A percentile compares a stretch with the other conserved stretches of the same genome.
These are phyloP conservation scores for Dorcoceras hygrometricum DNA, from an alignment of 257 asterid genomes.

Conservation along the genomic window DNA sequence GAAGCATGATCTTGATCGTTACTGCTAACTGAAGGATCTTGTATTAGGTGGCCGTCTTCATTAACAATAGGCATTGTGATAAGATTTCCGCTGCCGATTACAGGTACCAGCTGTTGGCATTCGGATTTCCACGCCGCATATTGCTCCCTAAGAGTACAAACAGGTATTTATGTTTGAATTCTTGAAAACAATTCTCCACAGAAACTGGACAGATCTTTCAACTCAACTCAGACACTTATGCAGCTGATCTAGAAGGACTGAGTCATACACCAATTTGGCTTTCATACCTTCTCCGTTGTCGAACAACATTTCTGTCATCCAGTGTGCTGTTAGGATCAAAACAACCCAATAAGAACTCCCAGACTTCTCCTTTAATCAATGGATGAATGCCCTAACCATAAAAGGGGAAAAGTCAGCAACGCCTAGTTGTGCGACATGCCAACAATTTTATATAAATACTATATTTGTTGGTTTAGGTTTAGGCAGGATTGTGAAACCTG, in stretches of 20 bases:
- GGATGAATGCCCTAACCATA: slow-evolving; percentile 83
- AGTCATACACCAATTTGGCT: slow-evolving; percentile 14
- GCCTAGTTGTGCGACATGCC: slow-evolving; percentile 8
- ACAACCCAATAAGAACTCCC: slow-evolving; percentile 97
- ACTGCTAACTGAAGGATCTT: slow-evolving; percentile 32
- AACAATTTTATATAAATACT: slow-evolving; percentile 6
- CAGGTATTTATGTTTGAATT: not conserved
- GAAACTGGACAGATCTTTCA: not conserved
- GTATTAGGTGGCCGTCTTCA: slow-evolving; percentile 59
- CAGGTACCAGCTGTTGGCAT: slow-evolving; percentile 70
- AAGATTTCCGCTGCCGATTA: slow-evolving; percentile 77
- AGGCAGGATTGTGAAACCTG: not conserved
- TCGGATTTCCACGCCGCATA: slow-evolving; percentile 74
- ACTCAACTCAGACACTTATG: slow-evolving; percentile 5
- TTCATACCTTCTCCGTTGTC: slow-evolving; percentile 66
- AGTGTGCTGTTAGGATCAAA: slow-evolving; percentile 82
- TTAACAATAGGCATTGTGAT: slow-evolving; percentile 58
- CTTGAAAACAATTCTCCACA: not conserved
- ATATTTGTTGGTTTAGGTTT: not conserved
- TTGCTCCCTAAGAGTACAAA: slow-evolving; percentile 54
- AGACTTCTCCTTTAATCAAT: slow-evolving; percentile 80
- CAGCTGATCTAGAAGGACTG: not conserved
- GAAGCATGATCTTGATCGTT: slow-evolving; percentile 22
- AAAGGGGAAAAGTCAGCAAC: slow-evolving; percentile 26
- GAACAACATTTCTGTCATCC: slow-evolving; percentile 64